A percentile compares a stretch with the other conserved stretches of the same genome.
Evolutionary conservation across 2,329 filamentous ascomycete genomes (phyloP).

Genomic region (Didymella lethalis): DNA sequence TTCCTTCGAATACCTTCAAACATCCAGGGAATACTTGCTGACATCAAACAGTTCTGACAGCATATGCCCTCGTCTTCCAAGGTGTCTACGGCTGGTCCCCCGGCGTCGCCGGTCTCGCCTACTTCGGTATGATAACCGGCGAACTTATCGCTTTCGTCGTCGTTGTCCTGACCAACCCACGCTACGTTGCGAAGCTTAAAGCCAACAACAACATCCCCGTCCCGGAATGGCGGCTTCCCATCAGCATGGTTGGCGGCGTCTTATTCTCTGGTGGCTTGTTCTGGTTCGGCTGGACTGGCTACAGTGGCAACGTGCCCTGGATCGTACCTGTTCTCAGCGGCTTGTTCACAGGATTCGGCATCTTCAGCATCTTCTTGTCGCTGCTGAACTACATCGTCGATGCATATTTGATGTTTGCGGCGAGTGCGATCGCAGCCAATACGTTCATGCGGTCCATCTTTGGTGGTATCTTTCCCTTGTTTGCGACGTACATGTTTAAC

Average conservation of each 20-base stretch:
- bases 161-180: slow-evolving; percentile 69
- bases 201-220: slow-evolving; percentile 61
- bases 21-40: not conserved
- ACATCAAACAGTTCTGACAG: slow-evolving; percentile 70
- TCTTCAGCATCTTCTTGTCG: slow-evolving; percentile 66
- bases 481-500: slow-evolving; percentile 64
- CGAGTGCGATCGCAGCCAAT: slow-evolving; percentile 64
- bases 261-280: slow-evolving; percentile 46
- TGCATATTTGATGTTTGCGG: slow-evolving; percentile 64
- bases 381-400: slow-evolving; percentile 67
- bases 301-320: slow-evolving; percentile 53
- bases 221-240: slow-evolving; percentile 66
- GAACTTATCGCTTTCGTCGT: slow-evolving; percentile 71
- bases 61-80: slow-evolving; percentile 83
- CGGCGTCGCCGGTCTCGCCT: slow-evolving; percentile 78
- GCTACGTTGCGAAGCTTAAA: slow-evolving; percentile 63
- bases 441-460: slow-evolving; percentile 62
- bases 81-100: slow-evolving; percentile 71
- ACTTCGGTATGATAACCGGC: slow-evolving; percentile 83
- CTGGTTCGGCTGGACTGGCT: slow-evolving; percentile 53
- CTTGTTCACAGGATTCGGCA: slow-evolving; percentile 64
- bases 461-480: slow-evolving; percentile 62
- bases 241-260: slow-evolving; percentile 61
- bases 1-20: too few species aligned
- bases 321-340: slow-evolving; percentile 55